Evolutionary conservation across 2,329 filamentous ascomycete genomes (phyloP), one percentile per base, ranked within the genome.

Genomic region (Penicillium decumbens): DNA sequence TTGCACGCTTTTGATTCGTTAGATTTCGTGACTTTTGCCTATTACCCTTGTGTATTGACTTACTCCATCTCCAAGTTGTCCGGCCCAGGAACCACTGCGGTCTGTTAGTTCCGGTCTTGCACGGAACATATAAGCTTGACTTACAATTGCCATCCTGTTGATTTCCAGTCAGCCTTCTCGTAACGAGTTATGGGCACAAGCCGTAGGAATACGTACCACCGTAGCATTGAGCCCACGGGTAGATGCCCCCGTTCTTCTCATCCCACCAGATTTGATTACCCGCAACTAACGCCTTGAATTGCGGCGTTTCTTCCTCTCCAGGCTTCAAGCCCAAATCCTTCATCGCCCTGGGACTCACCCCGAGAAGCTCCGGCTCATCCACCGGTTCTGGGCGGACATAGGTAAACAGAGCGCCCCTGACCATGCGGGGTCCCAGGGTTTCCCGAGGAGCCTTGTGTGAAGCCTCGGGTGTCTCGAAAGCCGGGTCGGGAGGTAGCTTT

Each of bases 181-280:
- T 6, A 12, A 27, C 4, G 28, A 40, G 23, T 3, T 4, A 9
- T 8, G 32, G 18, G 18, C 6, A 38, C 18, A 15, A 24, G 15
- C 10, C 23, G 15, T 6, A 20, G 27, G 28, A 29, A 40, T 6
- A 60, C 63, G 57, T 58, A 49, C 92, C 92, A 49, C 93, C 93
- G 68, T 98, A 98, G 73, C 93, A 97, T 72, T 98, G 93, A 28
- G 93, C 91, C 93, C 93, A 98, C 0, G 93, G 92, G 67, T 98
- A 98, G 38, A 93, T 83, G n/a, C 87, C 86, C 18, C 87, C 86
- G 50, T 82, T 74, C 23, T 83, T 79, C 50, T 86, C 80, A 56
- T 89, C 80, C 43, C 90, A 92, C 48, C 87, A 81, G 12, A 96
- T 79, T 64, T 83, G 84, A 66, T 93, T 95, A 2, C 93, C 93